Conservation (phyloP, 495 filamentous ascomycete species). For the Glutinoglossum americanum region DNA sequence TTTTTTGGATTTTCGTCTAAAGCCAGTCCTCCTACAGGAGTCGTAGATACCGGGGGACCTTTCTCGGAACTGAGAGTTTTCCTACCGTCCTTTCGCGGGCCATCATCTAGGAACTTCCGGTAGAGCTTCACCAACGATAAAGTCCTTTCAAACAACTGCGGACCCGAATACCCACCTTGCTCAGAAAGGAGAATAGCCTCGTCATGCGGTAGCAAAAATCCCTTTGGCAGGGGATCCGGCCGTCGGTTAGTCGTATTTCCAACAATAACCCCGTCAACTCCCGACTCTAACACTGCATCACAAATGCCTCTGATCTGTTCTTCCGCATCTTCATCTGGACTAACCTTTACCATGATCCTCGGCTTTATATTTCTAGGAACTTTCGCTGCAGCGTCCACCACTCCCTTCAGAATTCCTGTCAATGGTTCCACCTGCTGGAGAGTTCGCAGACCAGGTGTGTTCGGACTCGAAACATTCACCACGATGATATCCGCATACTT, state of each 20-base stretch:
- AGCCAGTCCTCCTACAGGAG: not conserved
- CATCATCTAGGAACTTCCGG: constrained; percentile 43
- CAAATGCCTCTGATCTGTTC: constrained; percentile 72
- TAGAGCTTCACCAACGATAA: constrained; percentile 58
- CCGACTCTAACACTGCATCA: constrained; percentile 59
- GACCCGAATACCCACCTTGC: constrained; percentile 77
- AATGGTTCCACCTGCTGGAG: constrained; percentile 67
- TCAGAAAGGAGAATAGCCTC: constrained; percentile 50
- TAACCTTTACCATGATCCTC: constrained; percentile 89
- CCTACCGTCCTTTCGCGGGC: not conserved
- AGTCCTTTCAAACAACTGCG: constrained; percentile 62
- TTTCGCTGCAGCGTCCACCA: constrained; percentile 51
- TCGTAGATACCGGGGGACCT: not conserved
- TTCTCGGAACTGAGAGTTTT: not conserved
- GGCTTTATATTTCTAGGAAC: constrained; percentile 52
- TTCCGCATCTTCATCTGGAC: constrained; percentile 74
- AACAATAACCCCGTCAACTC: constrained; percentile 90
- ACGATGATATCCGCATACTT: constrained; percentile 83
- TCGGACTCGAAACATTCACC: constrained; percentile 91
- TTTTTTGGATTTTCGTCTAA: not conserved
- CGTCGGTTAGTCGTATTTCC: constrained; percentile 86
- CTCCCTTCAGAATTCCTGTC: constrained; percentile 54
- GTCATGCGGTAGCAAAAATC: constrained; percentile 35
- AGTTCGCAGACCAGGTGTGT: constrained; percentile 73
- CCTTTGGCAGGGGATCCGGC: constrained; percentile 40